Percentiles rank a stretch among this genome's conserved stretches.
These are phyloP conservation scores for Dillenia suffruticosa DNA, from an alignment of 164 flowering plant species.

Conservation along the genomic window DNA sequence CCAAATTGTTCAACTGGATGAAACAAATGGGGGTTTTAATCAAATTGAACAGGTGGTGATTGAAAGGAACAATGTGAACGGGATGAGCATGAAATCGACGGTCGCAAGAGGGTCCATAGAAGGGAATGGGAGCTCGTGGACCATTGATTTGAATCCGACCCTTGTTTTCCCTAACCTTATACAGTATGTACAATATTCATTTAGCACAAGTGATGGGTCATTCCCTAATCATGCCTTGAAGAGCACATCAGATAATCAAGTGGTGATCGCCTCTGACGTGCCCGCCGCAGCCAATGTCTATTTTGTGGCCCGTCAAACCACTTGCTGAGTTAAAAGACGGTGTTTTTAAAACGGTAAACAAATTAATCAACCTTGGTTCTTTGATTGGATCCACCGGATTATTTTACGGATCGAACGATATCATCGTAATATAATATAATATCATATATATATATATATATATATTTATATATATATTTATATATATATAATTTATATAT, in stretches of 20 bases:
- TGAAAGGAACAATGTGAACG: constrained; percentile 11
- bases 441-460: too few relatives aligned
- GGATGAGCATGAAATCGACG: constrained; percentile 17
- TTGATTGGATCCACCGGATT: too few relatives aligned
- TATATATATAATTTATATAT: too few relatives aligned
- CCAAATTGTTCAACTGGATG: constrained; percentile 11
- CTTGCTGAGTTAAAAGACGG: too few relatives aligned
- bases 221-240: constrained; percentile 13
- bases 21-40: constrained; percentile 1
- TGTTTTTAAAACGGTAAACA: too few relatives aligned
- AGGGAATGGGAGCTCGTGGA: constrained; percentile 17
- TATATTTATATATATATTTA: too few relatives aligned
- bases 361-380: too few relatives aligned
- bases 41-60: constrained; percentile 15
- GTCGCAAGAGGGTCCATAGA: constrained; percentile 4
- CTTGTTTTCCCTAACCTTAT: constrained; percentile 14
- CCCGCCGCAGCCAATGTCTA: constrained; percentile 11
- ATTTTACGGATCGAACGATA: too few relatives aligned
- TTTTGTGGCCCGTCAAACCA: constrained; percentile 10
- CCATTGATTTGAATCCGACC: constrained; percentile 15
- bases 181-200: constrained; percentile 14
- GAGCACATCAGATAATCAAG: constrained; percentile 8
- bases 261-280: constrained; percentile 10
- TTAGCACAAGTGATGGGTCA: not conserved
- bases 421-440: too few relatives aligned